Percentiles rank a stretch among this genome's conserved stretches.
These are phyloP conservation scores for Komagataella ulmi DNA, from an alignment of 805 yeast genomes.

Conservation along the genomic window DNA sequence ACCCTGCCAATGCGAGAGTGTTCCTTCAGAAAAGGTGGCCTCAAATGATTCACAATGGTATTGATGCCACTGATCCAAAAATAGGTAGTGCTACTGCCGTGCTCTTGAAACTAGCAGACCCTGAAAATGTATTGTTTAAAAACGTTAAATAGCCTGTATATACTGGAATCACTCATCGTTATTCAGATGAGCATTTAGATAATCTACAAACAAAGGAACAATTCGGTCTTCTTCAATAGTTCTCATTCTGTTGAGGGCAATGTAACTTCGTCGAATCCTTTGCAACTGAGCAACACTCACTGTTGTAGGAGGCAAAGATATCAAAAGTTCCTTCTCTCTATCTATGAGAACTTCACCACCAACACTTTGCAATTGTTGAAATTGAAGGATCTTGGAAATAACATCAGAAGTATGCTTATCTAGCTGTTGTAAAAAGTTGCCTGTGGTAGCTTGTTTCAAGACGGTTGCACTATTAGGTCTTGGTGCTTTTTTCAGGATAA, in stretches of 20 bases:
- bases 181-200: constrained; percentile 49
- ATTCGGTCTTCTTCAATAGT: constrained; percentile 60
- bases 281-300: constrained; percentile 71
- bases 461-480: constrained; percentile 80
- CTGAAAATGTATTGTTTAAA: neutral
- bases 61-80: neutral
- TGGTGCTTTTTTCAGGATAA: constrained; percentile 47
- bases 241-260: constrained; percentile 70
- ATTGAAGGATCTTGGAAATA: constrained; percentile 45
- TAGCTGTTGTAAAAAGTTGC: constrained; percentile 64
- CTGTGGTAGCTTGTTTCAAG: constrained; percentile 65
- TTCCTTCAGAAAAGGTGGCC: constrained; percentile 1
- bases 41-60: neutral
- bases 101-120: neutral
- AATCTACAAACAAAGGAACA: constrained; percentile 63
- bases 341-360: constrained; percentile 39
- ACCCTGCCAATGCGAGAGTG: neutral
- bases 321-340: constrained; percentile 23
- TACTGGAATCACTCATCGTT: constrained; percentile 7
- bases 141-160: neutral
- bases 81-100: neutral
- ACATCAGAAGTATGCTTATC: constrained; percentile 61
- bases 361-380: constrained; percentile 36
- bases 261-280: constrained; percentile 70
- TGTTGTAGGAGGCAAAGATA: constrained; percentile 49